Conservation (phyloP, 306 rosid genomes). For the Trifolium repens region DNA sequence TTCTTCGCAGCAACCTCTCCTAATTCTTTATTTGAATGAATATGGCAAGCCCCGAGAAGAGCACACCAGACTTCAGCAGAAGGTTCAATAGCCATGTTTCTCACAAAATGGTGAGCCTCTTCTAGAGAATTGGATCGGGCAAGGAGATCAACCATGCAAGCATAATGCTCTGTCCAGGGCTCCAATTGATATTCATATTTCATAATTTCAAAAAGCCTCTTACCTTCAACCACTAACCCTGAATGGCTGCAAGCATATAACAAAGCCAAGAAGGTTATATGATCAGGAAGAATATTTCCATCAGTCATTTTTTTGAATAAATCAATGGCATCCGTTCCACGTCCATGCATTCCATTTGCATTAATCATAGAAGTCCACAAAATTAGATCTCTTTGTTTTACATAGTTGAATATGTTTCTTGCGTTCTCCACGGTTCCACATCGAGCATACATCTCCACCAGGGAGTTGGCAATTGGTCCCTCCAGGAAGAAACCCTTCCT, state of each 20-base stretch:
- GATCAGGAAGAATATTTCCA: conserved; percentile 63
- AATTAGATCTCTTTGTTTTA: conserved; percentile 48
- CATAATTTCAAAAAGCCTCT: conserved; percentile 56
- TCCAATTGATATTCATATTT: conserved; percentile 56
- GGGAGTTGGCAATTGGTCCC: conserved; percentile 60
- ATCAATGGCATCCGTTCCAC: conserved; percentile 62
- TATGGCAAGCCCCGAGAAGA: conserved; percentile 72
- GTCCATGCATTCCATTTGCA: conserved; percentile 81
- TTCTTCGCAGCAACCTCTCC: conserved; percentile 69
- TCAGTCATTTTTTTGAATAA: conserved; percentile 59
- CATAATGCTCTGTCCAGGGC: conserved; percentile 84
- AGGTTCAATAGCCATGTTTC: conserved; percentile 56
- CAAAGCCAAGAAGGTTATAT: conserved; percentile 73
- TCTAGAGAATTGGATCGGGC: conserved; percentile 71
- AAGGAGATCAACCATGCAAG: conserved; percentile 77
- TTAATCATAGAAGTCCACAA: conserved; percentile 79
- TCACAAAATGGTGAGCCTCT: conserved; percentile 69
- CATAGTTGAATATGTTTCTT: conserved; percentile 49
- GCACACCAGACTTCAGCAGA: conserved; percentile 83
- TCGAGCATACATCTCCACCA: conserved; percentile 75
- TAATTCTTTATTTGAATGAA: conserved; percentile 68
- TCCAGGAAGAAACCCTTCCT: conserved; percentile 64
- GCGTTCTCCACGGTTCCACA: conserved; percentile 66
- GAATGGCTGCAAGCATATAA: conserved; percentile 85
- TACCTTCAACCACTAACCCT: conserved; percentile 70